phyloP scores from a whole-genome alignment of 805 yeast genomes.

The Saccharomyces cerevisiae region DNA sequence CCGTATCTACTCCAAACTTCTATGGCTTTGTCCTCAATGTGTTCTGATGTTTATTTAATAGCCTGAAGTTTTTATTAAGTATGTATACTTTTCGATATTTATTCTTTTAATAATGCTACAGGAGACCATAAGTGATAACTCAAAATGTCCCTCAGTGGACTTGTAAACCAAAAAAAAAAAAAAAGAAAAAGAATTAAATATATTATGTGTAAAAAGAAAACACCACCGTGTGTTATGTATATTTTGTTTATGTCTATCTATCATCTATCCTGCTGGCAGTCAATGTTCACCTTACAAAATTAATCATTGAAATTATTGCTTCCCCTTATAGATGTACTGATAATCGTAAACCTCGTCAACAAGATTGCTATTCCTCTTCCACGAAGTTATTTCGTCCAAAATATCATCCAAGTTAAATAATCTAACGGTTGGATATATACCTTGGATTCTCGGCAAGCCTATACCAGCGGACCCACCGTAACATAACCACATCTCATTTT shows the following conservation, averaged over 20 bases:
- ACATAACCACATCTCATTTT: slow-evolving; percentile 47
- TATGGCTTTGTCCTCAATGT: neutral
- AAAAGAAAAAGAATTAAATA: neutral
- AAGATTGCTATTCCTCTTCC: slow-evolving; percentile 49
- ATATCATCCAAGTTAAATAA: slow-evolving; percentile 42
- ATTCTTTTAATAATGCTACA: neutral
- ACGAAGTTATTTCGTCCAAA: slow-evolving; percentile 39
- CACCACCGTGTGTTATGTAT: neutral
- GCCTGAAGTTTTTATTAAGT: neutral
- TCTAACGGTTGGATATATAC: slow-evolving; percentile 43
- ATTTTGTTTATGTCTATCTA: neutral
- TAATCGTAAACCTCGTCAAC: slow-evolving; percentile 38
- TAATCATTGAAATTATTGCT: neutral
- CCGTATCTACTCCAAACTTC: neutral
- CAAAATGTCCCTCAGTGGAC: neutral
- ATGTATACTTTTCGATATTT: neutral
- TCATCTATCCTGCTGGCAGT: neutral
- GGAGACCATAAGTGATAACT: neutral
- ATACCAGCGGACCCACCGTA: slow-evolving; percentile 62
- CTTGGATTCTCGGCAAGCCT: slow-evolving; percentile 52
- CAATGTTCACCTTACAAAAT: neutral
- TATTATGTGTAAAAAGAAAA: neutral
- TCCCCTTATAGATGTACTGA: slow-evolving; percentile 29
- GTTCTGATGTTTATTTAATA: neutral
- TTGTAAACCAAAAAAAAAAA: neutral